Percentiles rank a stretch among this genome's conserved stretches.
Conservation (phyloP, 163 green algal species). For the Coccomyxa subellipsoidea region DNA sequence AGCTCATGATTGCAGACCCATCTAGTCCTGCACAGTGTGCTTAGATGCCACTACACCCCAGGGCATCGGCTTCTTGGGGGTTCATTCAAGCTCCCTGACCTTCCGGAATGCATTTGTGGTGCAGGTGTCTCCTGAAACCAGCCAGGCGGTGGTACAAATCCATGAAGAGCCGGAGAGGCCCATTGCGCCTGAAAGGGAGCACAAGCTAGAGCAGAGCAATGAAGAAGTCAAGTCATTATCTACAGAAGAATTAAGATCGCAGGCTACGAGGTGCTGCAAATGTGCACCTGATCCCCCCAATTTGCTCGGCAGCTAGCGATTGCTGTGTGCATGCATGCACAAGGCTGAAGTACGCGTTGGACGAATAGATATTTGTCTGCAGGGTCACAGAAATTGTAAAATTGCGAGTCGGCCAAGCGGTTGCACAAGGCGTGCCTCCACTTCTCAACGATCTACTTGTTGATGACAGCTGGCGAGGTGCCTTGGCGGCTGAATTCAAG, state of each 20-base stretch:
- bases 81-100: too few relatives aligned
- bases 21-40: too few relatives aligned
- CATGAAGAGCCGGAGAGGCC: not conserved
- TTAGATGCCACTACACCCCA: too few relatives aligned
- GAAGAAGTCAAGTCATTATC: not conserved
- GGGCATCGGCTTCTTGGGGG: too few relatives aligned
- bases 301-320: not conserved
- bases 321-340: not conserved
- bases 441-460: conserved; percentile 35
- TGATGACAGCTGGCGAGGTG: conserved; percentile 37
- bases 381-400: not conserved
- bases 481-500: conserved; percentile 40
- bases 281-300: too few relatives aligned
- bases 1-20: too few relatives aligned
- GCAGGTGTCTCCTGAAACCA: not conserved
- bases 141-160: not conserved
- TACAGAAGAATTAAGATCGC: not conserved
- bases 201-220: not conserved
- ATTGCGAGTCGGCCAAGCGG: not conserved
- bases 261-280: not conserved
- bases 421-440: conserved; percentile 22
- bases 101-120: too few relatives aligned
- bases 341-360: too few relatives aligned
- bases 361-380: not conserved
- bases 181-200: not conserved